Base-by-base conservation (phyloP, 2,329 filamentous ascomycete genomes). In the Aspergillus piperis region DNA sequence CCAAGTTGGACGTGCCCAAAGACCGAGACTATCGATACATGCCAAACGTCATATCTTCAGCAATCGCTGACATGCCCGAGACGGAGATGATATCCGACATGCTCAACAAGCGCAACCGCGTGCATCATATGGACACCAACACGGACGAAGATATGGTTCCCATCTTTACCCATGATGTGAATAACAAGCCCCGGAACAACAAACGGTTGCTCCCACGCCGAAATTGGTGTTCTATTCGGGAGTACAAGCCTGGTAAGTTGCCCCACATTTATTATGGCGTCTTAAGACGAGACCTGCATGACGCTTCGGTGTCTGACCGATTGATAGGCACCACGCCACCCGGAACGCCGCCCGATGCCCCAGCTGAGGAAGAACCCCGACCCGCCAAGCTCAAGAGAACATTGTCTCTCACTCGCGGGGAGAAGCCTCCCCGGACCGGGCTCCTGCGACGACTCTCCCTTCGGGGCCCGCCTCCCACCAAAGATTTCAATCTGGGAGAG, bases 101-200 rank as follows among this genome's bases (percentile, higher is more conserved):
- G 54, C 84, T 99, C 62, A 97, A 98, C 80, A 95, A 90, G 80
- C 87, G 95, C 27, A 97, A 97, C 81, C 97, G 86, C 62, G 75
- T 87, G 25, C 86, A 88, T 68, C 84, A 87, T 68, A 76, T 89
- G 52, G 85, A 88, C 69, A 74, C 77, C 0, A 82, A 93, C 58
- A 99, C 95, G 0, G 91, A 98, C 59, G 95, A 99, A 76, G 88
- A 91, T 75, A 96, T 99, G 91, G 95, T 98, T 47, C 92, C 94
- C 0, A 87, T 99, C 62, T 99, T 99, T 74, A 86, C 84, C 1
- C 87, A 92, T 59, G 95, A 96, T 65, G 91, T 97, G 1, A 92
- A 97, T 69, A 91, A 91, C 42, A 96, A 92, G 75, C 83, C 88
- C 19, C 86, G 95, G 63, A 98, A 96, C 77, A 99, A 99, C 75